These are phyloP conservation scores for Penicillium crystallinum DNA, from an alignment of 495 filamentous ascomycete species.

Conservation along the genomic window DNA sequence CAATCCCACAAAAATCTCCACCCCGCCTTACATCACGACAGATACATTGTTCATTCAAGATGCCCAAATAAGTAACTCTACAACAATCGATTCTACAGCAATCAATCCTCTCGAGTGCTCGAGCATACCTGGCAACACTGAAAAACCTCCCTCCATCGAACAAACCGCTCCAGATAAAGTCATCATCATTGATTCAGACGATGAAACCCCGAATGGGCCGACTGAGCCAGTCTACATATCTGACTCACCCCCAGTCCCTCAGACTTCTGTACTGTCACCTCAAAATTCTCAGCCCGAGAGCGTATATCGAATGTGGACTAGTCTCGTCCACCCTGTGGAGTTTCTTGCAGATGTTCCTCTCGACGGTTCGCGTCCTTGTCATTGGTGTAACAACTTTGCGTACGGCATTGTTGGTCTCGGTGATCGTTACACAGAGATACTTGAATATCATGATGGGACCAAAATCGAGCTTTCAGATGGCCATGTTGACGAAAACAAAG, in stretches of 20 bases:
- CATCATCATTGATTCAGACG: background rate
- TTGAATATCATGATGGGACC: background rate
- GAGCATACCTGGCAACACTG: too few relatives aligned
- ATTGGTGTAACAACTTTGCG: conserved; percentile 15
- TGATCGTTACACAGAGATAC: background rate
- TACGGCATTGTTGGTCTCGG: conserved; percentile 11
- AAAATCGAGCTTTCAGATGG: conserved; percentile 1
- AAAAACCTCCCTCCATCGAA: background rate
- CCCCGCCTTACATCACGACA: background rate
- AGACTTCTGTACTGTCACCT: background rate
- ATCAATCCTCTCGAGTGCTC: background rate
- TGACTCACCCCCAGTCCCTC: background rate
- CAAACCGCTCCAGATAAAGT: background rate
- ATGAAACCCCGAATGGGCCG: background rate
- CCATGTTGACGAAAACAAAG: conserved; percentile 1
- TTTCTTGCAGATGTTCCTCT: background rate
- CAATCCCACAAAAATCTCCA: background rate
- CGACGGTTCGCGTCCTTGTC: background rate
- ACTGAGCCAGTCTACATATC: background rate
- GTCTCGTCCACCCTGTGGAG: conserved; percentile 2
- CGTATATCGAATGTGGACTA: background rate
- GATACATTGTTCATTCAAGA: background rate
- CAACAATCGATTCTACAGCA: background rate
- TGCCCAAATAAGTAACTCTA: background rate
- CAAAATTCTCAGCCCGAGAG: background rate